phyloP scores from a whole-genome alignment of 78 protist species.

The Chrysochromulina tobinii region DNA sequence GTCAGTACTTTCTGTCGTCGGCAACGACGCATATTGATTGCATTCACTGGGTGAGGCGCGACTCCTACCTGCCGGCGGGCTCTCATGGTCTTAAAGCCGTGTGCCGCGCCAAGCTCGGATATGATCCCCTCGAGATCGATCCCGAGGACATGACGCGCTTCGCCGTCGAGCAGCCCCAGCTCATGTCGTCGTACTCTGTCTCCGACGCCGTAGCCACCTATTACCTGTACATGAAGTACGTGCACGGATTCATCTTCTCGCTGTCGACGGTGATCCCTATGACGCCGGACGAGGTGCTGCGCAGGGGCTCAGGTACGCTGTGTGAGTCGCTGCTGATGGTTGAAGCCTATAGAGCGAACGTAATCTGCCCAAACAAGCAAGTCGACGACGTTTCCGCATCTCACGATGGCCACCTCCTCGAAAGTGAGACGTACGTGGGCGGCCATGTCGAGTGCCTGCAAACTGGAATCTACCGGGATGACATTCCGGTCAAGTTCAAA shows the following conservation, averaged over 20 bases:
- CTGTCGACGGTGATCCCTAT: conserved; percentile 97
- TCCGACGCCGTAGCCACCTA: conserved; percentile 99
- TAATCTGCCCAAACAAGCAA: conserved; percentile 96
- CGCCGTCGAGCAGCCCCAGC: conserved; percentile 81
- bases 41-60: conserved; percentile 99
- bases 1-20: too few relatives aligned
- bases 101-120: conserved; percentile 87
- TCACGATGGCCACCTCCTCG: conserved; percentile 89
- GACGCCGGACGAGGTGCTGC: conserved; percentile 91
- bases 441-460: conserved; percentile 95
- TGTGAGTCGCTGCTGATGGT: conserved; percentile 97
- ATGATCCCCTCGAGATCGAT: conserved; percentile 96
- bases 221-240: conserved; percentile 94
- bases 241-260: conserved; percentile 98
- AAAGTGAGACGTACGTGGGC: conserved; percentile 97
- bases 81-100: conserved; percentile 90
- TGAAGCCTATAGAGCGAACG: conserved; percentile 73
- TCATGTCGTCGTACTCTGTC: conserved; percentile 97
- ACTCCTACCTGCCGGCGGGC: conserved; percentile 98
- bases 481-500: conserved; percentile 75
- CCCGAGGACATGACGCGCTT: conserved; percentile 95
- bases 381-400: conserved; percentile 26
- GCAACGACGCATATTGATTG: conserved; percentile 88
- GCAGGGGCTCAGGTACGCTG: conserved; percentile 96
- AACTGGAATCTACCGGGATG: conserved; percentile 50